Base-by-base conservation (phyloP, 371 early-diverging fungal species). In the Rhizopus microsporus region DNA sequence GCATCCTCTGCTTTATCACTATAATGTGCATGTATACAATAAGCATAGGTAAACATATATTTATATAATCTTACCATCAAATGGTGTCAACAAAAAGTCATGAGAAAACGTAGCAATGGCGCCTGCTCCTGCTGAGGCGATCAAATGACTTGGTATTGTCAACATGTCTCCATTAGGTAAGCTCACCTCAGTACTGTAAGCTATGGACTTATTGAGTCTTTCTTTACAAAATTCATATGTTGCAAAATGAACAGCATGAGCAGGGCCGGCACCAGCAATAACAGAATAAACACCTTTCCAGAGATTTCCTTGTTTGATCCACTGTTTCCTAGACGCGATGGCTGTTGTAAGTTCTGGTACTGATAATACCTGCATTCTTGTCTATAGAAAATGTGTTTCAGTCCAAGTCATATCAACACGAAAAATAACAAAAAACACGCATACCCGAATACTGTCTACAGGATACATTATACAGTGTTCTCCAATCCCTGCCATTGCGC, bases 1-100 rank as follows among this genome's bases (percentile, higher is more conserved):
- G 98, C 96, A 96, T 95, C n/a, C 98, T 82, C 71, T 97, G 97
- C 72, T 97, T 97, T 64, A 96, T 76, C 32, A 97, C 97, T 88
- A 69, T 33, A 30, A n/a, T n/a, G n/a, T n/a, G n/a, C 32, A 3
- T 2, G 12, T n/a, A 48, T 38, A 43, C 12, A 23, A 8, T n/a
- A 31, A 47, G 10, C 13, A n/a, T 2, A 23, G 2, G 23, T 32
- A 30, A 50, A 0, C 3, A 9, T 10, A 16, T 15, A 13, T 3
- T 50, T 7, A 29, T 34, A 4, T 23, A 23, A 2, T 23, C 76
- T 56, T 71, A 87, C 89, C 89, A 77, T 96, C 96, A 74, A 96
- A 96, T 12, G 96, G 97, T 59, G 91, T 97, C 93, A 94, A 93
- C 50, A 96, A 64, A 6, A 90, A 90, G 68, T 97, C 97, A 71